A percentile compares a stretch with the other conserved stretches of the same genome.
Conservation (phyloP, 306 rosid genomes). For the Citrullus mucosospermus region DNA sequence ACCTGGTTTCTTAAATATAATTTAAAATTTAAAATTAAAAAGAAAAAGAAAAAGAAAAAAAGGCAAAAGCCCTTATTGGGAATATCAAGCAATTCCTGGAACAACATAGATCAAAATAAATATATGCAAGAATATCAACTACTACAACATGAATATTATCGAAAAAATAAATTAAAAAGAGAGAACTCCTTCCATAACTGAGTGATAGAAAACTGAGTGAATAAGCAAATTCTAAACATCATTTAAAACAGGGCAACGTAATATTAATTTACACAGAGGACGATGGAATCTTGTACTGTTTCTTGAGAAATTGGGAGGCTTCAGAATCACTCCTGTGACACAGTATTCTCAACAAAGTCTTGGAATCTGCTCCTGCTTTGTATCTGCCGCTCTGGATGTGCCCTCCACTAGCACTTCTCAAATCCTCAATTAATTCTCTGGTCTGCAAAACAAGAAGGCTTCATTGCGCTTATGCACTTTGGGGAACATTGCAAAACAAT, state of each 20-base stretch:
- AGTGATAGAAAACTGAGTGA: background rate
- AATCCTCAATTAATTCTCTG: conserved; percentile 77
- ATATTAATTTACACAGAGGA: conserved; percentile 39
- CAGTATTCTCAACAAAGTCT: conserved; percentile 68
- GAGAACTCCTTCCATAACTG: too few species aligned
- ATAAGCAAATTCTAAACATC: background rate
- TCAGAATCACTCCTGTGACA: conserved; percentile 84
- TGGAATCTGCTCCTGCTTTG: conserved; percentile 81
- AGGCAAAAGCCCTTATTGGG: background rate
- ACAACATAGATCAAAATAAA: background rate
- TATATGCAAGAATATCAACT: background rate
- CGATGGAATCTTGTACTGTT: conserved; percentile 85
- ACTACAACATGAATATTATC: background rate
- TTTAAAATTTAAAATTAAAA: too few species aligned
- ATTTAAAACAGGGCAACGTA: background rate
- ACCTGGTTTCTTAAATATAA: too few species aligned
- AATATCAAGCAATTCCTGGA: background rate
- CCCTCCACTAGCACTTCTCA: conserved; percentile 57
- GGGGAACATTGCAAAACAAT: background rate
- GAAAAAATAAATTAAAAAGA: background rate
- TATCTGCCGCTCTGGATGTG: conserved; percentile 57
- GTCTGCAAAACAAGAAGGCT: conserved; percentile 41
- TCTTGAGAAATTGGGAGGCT: conserved; percentile 87
- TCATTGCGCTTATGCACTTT: background rate
- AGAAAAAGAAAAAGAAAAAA: too few species aligned